phyloP scores from a whole-genome alignment of 441 rosid species.

The Adansonia madagascariensis region DNA sequence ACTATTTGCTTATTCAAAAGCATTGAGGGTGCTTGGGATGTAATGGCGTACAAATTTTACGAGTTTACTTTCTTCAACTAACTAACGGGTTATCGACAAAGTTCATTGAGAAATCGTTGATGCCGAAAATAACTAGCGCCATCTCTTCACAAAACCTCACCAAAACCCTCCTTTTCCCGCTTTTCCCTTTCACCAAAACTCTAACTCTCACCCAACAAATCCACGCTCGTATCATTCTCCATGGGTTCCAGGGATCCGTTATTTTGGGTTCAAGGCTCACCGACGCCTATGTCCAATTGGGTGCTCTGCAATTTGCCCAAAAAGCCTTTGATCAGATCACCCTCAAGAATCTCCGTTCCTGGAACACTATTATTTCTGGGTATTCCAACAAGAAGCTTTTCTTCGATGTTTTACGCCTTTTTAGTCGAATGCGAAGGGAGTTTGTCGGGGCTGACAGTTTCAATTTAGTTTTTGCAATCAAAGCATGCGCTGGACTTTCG shows the following conservation, averaged over 20 bases:
- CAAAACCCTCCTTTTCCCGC: constrained; percentile 27
- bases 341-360: constrained; percentile 33
- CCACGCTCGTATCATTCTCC: constrained; percentile 34
- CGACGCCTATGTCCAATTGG: constrained; percentile 39
- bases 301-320: constrained; percentile 38
- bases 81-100: background rate
- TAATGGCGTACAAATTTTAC: background rate
- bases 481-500: constrained; percentile 39
- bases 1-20: background rate
- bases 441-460: constrained; percentile 38
- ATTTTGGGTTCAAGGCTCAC: constrained; percentile 40
- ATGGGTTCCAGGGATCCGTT: constrained; percentile 34
- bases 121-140: constrained; percentile 23
- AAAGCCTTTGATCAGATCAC: constrained; percentile 39
- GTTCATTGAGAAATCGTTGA: constrained; percentile 21
- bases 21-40: background rate
- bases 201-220: constrained; percentile 38
- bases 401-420: constrained; percentile 28
- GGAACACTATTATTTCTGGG: constrained; percentile 48
- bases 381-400: constrained; percentile 38
- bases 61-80: background rate
- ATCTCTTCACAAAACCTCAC: constrained; percentile 16
- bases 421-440: constrained; percentile 32
- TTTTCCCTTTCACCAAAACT: constrained; percentile 36
- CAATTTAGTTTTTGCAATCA: constrained; percentile 44